A percentile compares a stretch with the other conserved stretches of the same genome.
Evolutionary conservation across 2,329 filamentous ascomycete genomes (phyloP).

Genomic region (Talaromyces verruculosus): DNA sequence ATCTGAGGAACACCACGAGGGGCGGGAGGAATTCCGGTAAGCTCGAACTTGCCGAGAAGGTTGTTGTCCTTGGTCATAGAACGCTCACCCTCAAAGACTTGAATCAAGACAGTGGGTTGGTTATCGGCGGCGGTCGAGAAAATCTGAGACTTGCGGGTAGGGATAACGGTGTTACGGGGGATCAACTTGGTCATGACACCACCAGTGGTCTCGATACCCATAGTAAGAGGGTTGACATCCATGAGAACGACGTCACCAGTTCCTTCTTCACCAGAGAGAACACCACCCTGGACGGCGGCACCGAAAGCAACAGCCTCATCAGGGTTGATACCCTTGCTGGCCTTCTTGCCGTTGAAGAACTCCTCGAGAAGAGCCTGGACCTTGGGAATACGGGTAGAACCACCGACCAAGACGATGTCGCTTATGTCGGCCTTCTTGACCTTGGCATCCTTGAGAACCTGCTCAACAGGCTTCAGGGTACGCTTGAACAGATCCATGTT

Average conservation of each 20-base stretch:
- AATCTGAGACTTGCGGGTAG: conserved; percentile 95
- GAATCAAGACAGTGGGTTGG: conserved; percentile 91
- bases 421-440: conserved; percentile 93
- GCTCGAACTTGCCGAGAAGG: conserved; percentile 95
- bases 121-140: conserved; percentile 97
- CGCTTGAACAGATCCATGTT: conserved; percentile 99
- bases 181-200: conserved; percentile 98
- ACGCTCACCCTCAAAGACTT: conserved; percentile 93
- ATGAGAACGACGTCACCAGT: conserved; percentile 83
- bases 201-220: conserved; percentile 96
- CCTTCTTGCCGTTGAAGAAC: conserved; percentile 93
- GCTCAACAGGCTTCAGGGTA: conserved; percentile 97
- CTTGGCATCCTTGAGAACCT: conserved; percentile 97
- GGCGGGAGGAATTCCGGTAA: conserved; percentile 91
- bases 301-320: conserved; percentile 98
- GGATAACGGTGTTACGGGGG: conserved; percentile 89
- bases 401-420: conserved; percentile 96
- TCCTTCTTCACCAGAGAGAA: conserved; percentile 83
- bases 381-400: conserved; percentile 99
- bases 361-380: conserved; percentile 92
- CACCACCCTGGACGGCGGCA: conserved; percentile 94
- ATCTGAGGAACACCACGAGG: conserved; percentile 97
- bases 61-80: conserved; percentile 97
- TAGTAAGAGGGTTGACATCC: conserved; percentile 94
- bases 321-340: conserved; percentile 98